Percentiles rank a stretch among this genome's conserved stretches.
Conservation (phyloP, 2,329 filamentous ascomycete species). For the Neopestalotiopsis sp. region DNA sequence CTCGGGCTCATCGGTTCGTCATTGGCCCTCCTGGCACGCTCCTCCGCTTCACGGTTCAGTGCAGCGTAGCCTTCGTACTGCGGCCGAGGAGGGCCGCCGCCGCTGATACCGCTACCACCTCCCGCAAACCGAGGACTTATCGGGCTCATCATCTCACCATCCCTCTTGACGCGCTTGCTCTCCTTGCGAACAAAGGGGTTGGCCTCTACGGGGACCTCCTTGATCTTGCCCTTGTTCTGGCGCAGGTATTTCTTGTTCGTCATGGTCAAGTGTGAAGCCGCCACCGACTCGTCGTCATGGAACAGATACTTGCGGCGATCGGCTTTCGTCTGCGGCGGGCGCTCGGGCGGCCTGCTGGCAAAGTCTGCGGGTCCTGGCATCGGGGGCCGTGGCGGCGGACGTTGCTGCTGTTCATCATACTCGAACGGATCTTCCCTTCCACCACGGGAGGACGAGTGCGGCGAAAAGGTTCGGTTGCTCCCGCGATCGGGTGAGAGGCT, state of each 20-base stretch:
- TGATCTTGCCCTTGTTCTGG: conserved; percentile 19
- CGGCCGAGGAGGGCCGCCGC: background rate
- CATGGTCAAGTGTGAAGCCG: conserved; percentile 18
- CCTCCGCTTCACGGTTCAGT: conserved; percentile 2
- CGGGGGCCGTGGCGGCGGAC: background rate
- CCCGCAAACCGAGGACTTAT: background rate
- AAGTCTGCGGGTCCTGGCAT: background rate
- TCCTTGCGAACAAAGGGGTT: conserved; percentile 21
- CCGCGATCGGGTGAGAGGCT: background rate
- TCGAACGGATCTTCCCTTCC: background rate
- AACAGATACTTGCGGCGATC: conserved; percentile 19
- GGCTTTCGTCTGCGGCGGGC: conserved; percentile 10
- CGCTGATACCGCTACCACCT: background rate
- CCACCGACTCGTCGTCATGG: conserved; percentile 24
- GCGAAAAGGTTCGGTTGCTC: background rate
- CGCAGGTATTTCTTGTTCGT: conserved; percentile 23
- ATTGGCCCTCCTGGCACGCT: background rate
- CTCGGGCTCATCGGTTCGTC: background rate
- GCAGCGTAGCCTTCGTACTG: background rate
- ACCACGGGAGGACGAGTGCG: background rate
- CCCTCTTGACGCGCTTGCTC: background rate
- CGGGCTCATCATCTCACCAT: background rate
- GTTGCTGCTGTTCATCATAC: background rate
- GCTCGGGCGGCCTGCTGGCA: background rate
- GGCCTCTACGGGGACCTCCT: conserved; percentile 16